Conservation (phyloP, 2,329 filamentous ascomycete species). For the Keithomyces neogunnii region DNA sequence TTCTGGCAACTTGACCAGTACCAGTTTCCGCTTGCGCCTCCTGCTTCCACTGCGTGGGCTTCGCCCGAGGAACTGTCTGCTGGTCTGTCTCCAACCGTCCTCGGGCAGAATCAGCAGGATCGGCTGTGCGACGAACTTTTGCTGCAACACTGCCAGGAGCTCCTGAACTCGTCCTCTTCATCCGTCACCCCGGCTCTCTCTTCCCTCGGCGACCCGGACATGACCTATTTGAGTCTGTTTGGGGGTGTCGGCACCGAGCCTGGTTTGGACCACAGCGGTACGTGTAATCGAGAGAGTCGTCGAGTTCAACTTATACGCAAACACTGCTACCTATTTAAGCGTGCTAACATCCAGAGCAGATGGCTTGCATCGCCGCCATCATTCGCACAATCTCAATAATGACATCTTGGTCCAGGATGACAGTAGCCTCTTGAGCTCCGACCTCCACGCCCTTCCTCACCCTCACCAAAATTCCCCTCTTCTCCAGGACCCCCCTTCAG, state of each 20-base stretch:
- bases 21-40: neutral
- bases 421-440: slow-evolving; percentile 2
- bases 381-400: neutral
- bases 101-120: neutral
- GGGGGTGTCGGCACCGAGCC: neutral
- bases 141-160: neutral
- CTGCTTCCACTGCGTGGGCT: neutral
- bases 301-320: no score
- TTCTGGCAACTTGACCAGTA: neutral
- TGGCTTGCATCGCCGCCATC: neutral
- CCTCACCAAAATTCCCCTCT: neutral
- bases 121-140: neutral
- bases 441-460: slow-evolving; percentile 2
- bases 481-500: neutral
- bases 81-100: neutral
- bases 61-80: neutral
- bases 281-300: no score
- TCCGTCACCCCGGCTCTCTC: neutral
- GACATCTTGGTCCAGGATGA: neutral
- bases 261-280: slow-evolving; percentile 1
- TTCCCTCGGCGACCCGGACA: slow-evolving; percentile 1
- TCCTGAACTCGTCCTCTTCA: neutral
- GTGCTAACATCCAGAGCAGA: neutral
- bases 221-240: slow-evolving; percentile 5
- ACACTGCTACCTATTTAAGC: neutral